Conservation (phyloP, 2,329 filamentous ascomycete species). For the Microdochium paspali region DNA sequence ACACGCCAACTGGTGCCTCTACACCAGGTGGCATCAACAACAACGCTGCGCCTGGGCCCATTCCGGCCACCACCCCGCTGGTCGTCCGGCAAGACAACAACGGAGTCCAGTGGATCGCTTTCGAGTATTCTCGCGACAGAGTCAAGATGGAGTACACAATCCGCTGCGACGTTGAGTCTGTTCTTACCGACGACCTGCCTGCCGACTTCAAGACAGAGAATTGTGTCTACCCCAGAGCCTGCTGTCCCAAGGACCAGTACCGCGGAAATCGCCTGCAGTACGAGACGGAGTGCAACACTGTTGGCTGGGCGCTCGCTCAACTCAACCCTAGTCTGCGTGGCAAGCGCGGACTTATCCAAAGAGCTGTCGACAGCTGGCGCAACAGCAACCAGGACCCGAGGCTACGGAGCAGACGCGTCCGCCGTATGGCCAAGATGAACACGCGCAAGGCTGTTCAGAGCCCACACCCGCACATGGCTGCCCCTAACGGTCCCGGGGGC, state of each 20-base stretch:
- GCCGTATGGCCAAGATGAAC: slow-evolving; percentile 93
- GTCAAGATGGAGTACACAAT: slow-evolving; percentile 99
- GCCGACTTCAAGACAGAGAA: slow-evolving; percentile 96
- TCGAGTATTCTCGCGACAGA: slow-evolving; percentile 92
- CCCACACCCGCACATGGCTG: slow-evolving; percentile 58
- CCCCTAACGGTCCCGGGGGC: slow-evolving; percentile 54
- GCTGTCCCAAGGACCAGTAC: slow-evolving; percentile 92
- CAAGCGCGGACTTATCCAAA: slow-evolving; percentile 91
- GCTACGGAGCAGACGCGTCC: slow-evolving; percentile 80
- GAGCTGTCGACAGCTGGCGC: slow-evolving; percentile 95
- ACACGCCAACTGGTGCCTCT: slow-evolving; percentile 32
- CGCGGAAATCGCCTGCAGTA: slow-evolving; percentile 92
- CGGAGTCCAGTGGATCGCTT: slow-evolving; percentile 97
- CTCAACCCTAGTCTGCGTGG: slow-evolving; percentile 84
- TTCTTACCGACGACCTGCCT: slow-evolving; percentile 77
- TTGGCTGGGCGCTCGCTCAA: slow-evolving; percentile 97
- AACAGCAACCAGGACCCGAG: slow-evolving; percentile 97
- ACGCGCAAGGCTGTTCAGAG: slow-evolving; percentile 65
- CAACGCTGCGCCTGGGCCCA: slow-evolving; percentile 89
- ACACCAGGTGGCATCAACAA: slow-evolving; percentile 57
- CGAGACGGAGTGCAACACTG: slow-evolving; percentile 97
- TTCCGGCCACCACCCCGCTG: slow-evolving; percentile 89
- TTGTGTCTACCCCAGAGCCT: slow-evolving; percentile 93
- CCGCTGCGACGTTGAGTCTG: slow-evolving; percentile 92
- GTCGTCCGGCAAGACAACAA: slow-evolving; percentile 93